Base-by-base conservation (phyloP, 352 stramenopile genomes). In the Pythium diclinum region DNA sequence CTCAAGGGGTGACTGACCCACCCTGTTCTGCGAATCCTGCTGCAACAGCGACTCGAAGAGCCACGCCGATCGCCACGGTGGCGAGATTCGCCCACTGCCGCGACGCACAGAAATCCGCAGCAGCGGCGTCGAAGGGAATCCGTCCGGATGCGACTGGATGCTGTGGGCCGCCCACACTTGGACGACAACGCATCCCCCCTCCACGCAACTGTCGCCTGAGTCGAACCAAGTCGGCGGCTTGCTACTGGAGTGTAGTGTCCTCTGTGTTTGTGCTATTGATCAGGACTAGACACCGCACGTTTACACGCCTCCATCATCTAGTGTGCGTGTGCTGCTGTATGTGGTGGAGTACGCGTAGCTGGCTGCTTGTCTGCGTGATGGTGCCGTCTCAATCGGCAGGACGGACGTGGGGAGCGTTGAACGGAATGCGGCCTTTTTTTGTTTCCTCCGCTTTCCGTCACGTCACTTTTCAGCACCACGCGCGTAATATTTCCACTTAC, bases 401-500 rank as follows among this genome's bases (percentile, higher is more conserved):
- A 28, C 25, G 25, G 25, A 28, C 25, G 25, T 28, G 25, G 25
- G 25, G 4, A 28, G 25, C 25, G 36, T 42, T 42, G 36, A 42
- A 42, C 11, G 13, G 36, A 42, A 42, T 28, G 4, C 16, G 42
- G 42, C 42, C 42, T 49, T 23, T 23, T 25, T 49, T 13, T 49
- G 42, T 25, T 8, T 44, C 28, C 1, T 28, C 6, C 51, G 16
- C n/a, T 61, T 63, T 33, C 47, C 34, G 61, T 67, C 53, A 67
- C 51, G 33, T 55, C 60, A 65, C 59, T 65, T 59, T 55, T 59
- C 33, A 55, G 58, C 55, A 63, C 47, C 54, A 48, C n/a, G 4
- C 9, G 7, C 28, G 62, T 59, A 58, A 56, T 21, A 5, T 63
- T 61, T 42, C 63, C 21, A 11, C 7, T 10, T 1, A 8, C 51